Conservation (phyloP, 192 early-diverging fungal species). For the Umbelopsis vinacea region DNA sequence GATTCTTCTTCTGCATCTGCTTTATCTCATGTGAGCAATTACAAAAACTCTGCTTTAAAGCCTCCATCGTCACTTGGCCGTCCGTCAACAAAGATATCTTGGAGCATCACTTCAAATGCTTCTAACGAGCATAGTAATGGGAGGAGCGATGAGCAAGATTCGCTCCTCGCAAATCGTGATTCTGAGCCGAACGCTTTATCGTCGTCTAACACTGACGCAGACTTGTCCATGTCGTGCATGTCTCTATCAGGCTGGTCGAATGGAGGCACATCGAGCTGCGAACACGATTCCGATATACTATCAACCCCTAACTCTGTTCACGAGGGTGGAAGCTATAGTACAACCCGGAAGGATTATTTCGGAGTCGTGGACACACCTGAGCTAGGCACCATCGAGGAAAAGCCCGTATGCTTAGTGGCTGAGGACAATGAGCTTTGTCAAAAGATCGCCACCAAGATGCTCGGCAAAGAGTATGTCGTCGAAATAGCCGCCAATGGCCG, state of each 20-base stretch:
- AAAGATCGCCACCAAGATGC: conserved; percentile 7
- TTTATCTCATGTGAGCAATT: background rate
- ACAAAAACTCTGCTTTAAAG: background rate
- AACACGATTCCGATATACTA: too few species aligned
- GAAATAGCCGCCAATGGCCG: conserved; percentile 3
- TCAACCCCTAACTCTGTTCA: background rate
- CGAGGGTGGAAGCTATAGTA: background rate
- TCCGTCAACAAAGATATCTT: background rate
- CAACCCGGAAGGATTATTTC: background rate
- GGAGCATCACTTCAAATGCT: background rate
- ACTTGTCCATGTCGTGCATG: too few species aligned
- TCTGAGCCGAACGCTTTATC: background rate
- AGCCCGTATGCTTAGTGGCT: conserved; percentile 2
- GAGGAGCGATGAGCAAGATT: background rate
- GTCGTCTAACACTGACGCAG: background rate
- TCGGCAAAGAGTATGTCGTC: conserved; percentile 14
- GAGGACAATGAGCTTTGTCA: conserved; percentile 11
- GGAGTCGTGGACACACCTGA: background rate
- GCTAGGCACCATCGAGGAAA: conserved; percentile 3
- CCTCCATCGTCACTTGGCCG: too few species aligned
- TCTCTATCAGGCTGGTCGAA: too few species aligned
- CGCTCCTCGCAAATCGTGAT: background rate
- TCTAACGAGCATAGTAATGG: background rate
- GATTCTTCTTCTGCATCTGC: too few species aligned
- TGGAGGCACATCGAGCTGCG: too few species aligned